Base-by-base conservation (phyloP, 2,329 filamentous ascomycete genomes). In the Stenocarpella maydis region DNA sequence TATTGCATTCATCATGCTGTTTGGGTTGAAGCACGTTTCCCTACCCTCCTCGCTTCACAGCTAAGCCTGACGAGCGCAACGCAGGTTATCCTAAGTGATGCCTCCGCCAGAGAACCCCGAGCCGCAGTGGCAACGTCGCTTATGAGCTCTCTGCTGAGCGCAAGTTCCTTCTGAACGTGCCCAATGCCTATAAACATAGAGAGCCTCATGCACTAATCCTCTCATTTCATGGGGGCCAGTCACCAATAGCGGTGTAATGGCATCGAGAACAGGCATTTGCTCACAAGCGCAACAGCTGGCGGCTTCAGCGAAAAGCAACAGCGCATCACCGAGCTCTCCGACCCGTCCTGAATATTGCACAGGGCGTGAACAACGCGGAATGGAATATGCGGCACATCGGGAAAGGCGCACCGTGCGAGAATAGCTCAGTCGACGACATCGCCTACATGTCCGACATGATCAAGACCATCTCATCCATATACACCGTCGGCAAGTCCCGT, bases 341-440 rank as follows among this genome's bases (percentile, higher is more conserved):
- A 75, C 53, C 72, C 74, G 26, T 70, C 73, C 65, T 75, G 34
- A 71, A 61, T 19, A 75, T 76, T 28, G 71, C 71, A 19, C 74
- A 75, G 49, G 74, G 72, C 12, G 73, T 75, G 4, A 75, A 74
- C 47, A 75, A 75, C 49, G 74, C 73, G 0, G 72, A 74, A 24
- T 73, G 69, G 72, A 50, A 69, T n/a, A 74, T 72, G 73, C 72
- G 49, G n/a, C 71, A 74, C 41, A 73, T 73, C 17, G 75, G 74
- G 74, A 74, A 75, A 67, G 74, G 74, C 5, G 74, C 74, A 9
- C 74, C 73, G 0, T 75, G 75, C 37, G 74, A 72, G 45, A 74
- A 76, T 49, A 71, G n/a, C 17, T 73, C 73, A 2, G 74, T 73
- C n/a, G 73, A 76, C 52, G 74, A 75, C 65, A 74, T 75, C 39